phyloP scores from a whole-genome alignment of 1,139 yeast genomes.

The Geotrichum cucujoidarum region DNA sequence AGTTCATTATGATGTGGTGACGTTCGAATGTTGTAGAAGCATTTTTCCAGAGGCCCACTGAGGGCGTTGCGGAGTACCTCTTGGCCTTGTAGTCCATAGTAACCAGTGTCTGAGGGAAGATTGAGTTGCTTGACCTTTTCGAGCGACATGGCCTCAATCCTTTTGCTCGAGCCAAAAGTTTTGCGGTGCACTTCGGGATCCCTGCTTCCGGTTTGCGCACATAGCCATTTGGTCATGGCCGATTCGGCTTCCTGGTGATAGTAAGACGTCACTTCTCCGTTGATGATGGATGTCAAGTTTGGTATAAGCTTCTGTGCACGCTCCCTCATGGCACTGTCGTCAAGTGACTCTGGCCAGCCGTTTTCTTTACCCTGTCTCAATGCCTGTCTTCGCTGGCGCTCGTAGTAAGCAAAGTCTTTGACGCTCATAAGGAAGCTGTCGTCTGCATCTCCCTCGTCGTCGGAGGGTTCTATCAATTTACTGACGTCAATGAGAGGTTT shows the following conservation, averaged over 20 bases:
- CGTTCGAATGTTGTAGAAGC: not conserved
- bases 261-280: not conserved
- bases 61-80: not conserved
- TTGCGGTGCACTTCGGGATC: conserved; percentile 7
- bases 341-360: not conserved
- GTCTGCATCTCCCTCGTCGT: not conserved
- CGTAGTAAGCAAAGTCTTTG: conserved; percentile 8
- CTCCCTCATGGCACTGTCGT: not conserved
- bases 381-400: not conserved
- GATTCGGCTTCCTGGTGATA: conserved; percentile 3
- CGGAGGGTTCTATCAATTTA: not conserved
- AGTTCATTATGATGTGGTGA: not conserved
- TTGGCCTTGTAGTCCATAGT: conserved; percentile 11
- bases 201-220: not conserved
- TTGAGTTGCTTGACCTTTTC: conserved; percentile 4
- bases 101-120: conserved; percentile 7
- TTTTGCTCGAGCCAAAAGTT: conserved; percentile 1
- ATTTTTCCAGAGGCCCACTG: not conserved
- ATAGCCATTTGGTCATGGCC: conserved; percentile 1
- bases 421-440: not conserved
- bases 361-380: not conserved
- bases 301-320: not conserved
- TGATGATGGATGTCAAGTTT: conserved; percentile 1
- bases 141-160: not conserved
- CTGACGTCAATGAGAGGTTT: not conserved